phyloP scores from a whole-genome alignment of 2,329 filamentous ascomycete species.

The Parastagonospora nodorum region DNA sequence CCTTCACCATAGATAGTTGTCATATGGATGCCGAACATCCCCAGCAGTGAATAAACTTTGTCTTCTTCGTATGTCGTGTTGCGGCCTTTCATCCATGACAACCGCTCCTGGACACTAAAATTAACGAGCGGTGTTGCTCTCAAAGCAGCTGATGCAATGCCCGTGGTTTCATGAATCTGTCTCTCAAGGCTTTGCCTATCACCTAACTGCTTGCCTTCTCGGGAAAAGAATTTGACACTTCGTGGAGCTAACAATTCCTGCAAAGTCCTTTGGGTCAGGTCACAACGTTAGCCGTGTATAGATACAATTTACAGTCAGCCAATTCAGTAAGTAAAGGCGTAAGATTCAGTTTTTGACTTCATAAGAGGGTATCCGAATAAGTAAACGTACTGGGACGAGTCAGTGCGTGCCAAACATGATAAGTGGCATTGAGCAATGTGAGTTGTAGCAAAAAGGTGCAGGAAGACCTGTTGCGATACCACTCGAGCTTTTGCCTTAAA shows the following conservation, averaged over 20 bases:
- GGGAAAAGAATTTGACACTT: slow-evolving; percentile 3
- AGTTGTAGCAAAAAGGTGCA: too few relatives aligned
- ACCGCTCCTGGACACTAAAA: slow-evolving; percentile 3
- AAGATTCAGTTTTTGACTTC: too few relatives aligned
- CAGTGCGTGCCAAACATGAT: too few relatives aligned
- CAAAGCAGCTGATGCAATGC: not conserved
- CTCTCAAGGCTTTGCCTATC: not conserved
- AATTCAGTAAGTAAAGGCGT: too few relatives aligned
- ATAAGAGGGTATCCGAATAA: too few relatives aligned
- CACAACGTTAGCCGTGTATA: too few relatives aligned
- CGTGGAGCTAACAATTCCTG: slow-evolving; percentile 6
- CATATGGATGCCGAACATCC: slow-evolving; percentile 4
- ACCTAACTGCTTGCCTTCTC: not conserved
- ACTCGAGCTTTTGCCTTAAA: too few relatives aligned
- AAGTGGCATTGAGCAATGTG: too few relatives aligned
- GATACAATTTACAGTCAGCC: too few relatives aligned
- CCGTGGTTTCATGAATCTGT: slow-evolving; percentile 3
- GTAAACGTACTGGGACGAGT: too few relatives aligned
- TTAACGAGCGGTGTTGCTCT: not conserved
- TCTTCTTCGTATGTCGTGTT: slow-evolving; percentile 1
- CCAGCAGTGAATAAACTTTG: slow-evolving; percentile 3
- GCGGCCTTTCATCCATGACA: slow-evolving; percentile 11
- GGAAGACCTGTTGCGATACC: too few relatives aligned
- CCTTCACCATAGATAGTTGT: slow-evolving; percentile 3
- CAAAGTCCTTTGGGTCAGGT: not conserved